Conservation (phyloP, 2,329 filamentous ascomycete genomes). For the Paecilomyces sp. region DNA sequence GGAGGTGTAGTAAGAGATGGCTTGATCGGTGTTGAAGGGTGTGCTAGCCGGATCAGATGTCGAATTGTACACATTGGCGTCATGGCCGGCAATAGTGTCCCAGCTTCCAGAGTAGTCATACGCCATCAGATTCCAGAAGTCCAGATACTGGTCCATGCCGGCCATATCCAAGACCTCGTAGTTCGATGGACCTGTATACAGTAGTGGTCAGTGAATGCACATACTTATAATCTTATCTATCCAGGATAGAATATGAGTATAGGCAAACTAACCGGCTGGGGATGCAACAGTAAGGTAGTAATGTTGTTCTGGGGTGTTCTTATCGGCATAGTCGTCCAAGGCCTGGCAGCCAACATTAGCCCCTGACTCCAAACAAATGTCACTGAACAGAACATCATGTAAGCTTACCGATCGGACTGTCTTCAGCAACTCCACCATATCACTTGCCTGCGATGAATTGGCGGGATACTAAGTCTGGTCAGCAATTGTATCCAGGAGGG, state of each 20-base stretch:
- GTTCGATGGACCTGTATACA: constrained; percentile 29
- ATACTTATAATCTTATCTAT: neutral
- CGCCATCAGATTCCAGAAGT: constrained; percentile 61
- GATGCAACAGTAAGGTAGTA: constrained; percentile 42
- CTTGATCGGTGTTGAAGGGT: constrained; percentile 68
- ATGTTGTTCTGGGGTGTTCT: constrained; percentile 31
- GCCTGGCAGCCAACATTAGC: constrained; percentile 16
- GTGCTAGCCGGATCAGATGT: constrained; percentile 54
- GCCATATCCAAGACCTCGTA: constrained; percentile 37
- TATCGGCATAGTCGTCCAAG: constrained; percentile 34
- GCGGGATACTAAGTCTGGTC: constrained; percentile 20
- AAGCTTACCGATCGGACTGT: constrained; percentile 21
- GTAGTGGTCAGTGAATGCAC: neutral
- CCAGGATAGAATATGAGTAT: neutral
- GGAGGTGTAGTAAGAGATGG: constrained; percentile 62
- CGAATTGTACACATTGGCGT: constrained; percentile 68
- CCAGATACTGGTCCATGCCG: constrained; percentile 41
- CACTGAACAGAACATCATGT: neutral
- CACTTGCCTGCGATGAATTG: constrained; percentile 23
- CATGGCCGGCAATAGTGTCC: constrained; percentile 66
- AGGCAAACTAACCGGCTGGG: constrained; percentile 27
- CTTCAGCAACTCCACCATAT: constrained; percentile 28
- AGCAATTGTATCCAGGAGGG: neutral
- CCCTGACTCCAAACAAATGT: neutral
- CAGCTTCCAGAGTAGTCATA: constrained; percentile 83